phyloP scores from a whole-genome alignment of 2,329 filamentous ascomycete species.

The Orbilia brochopaga region DNA sequence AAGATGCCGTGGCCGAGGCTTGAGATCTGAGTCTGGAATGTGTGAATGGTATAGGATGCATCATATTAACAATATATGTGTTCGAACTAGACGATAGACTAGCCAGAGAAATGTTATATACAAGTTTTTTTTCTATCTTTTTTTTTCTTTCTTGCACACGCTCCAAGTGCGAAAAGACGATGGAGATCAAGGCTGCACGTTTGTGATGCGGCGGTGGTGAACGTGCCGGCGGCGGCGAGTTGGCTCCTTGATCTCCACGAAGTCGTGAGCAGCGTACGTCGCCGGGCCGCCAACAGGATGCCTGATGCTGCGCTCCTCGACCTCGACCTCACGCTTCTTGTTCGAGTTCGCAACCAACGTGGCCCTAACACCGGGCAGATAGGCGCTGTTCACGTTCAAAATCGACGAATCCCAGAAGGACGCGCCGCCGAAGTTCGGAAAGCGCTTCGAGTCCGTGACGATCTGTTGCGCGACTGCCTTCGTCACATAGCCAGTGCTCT shows the following conservation, averaged over 20 bases:
- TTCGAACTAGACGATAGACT: not conserved
- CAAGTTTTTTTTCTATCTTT: not conserved
- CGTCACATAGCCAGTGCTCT: not conserved
- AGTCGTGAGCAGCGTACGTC: conserved; percentile 26
- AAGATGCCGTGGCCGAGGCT: not conserved
- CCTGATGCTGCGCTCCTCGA: conserved; percentile 34
- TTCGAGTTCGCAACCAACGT: conserved; percentile 1
- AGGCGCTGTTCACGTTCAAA: conserved; percentile 13
- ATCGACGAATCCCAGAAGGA: conserved; percentile 43
- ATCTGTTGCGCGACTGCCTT: conserved; percentile 3
- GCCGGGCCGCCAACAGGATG: conserved; percentile 32
- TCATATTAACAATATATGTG: not conserved
- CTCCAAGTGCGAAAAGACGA: not conserved
- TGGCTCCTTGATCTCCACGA: conserved; percentile 33
- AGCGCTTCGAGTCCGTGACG: conserved; percentile 13
- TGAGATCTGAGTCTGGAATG: too few species aligned
- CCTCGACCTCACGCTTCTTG: conserved; percentile 23
- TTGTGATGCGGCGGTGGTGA: conserved; percentile 20
- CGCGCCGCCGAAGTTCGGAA: conserved; percentile 33
- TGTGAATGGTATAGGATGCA: not conserved
- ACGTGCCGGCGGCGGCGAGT: conserved; percentile 12
- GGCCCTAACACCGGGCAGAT: conserved; percentile 19
- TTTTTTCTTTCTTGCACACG: conserved; percentile 3
- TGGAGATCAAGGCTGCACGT: conserved; percentile 5
- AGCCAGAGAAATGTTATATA: not conserved